Evolutionary conservation across 2,329 filamentous ascomycete genomes (phyloP), one percentile per base, ranked within the genome.

Genomic region (Daldinia sp.): DNA sequence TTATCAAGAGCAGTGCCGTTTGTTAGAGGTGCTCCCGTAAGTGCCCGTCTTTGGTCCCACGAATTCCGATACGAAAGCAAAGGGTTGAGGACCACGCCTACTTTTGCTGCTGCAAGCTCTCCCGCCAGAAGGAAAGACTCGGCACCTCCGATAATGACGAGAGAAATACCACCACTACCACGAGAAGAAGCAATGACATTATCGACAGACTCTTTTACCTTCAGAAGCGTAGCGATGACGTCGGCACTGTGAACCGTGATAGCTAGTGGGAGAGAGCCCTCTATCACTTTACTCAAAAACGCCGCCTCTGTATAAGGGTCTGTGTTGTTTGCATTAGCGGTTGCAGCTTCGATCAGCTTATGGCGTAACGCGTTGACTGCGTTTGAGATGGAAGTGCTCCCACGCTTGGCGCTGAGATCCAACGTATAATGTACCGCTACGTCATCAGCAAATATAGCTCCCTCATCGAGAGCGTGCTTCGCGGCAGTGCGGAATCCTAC

Each of bases 1-100:
- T 71, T 74, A 63, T 90, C 86, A 3, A 88, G 77, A 0, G 82
- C 82, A 0, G 88, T 90, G 23, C 87, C 87, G 68, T 89, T 88
- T 0, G 87, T 88, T 0, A 90, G 79, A 1, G 88, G 88, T 4
- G 88, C 87, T 1, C 88, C 88, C 0, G 86, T 83, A 9, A 90
- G 77, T 0, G 85, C 82, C 1, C 87, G 83, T 0, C 86, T 83
- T 74, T 88, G 79, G 64, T 90, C 87, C 88, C 88, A 91, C 0
- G 72, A 74, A 2, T 72, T 74, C 1, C 82, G 80, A 69, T 84
- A 86, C 0, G 85, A 82, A 65, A 86, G 82, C 10, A 88, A 73
- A 1, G 87, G 87, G 0, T 83, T 79, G 1, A 91, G 81, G 23
- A 90, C 82, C 17, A 91, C 85, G 60, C 84, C 81, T 0, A 88